These are phyloP conservation scores for Brassica nigra DNA, from an alignment of 345 rosid species.

Conservation along the genomic window DNA sequence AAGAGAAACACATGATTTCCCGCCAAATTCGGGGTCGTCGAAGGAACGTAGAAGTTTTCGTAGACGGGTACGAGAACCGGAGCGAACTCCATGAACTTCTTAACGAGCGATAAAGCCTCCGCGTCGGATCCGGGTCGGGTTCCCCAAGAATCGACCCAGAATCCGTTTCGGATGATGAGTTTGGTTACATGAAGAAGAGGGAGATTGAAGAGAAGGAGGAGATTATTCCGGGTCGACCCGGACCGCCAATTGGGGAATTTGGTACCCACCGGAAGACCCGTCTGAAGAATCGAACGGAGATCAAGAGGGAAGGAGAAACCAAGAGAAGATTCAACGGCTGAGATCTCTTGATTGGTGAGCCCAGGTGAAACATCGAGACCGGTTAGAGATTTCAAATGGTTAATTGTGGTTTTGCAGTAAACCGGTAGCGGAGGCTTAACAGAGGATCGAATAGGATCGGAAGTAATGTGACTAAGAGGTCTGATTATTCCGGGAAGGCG, in stretches of 20 bases:
- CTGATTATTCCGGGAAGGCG: conserved; percentile 30
- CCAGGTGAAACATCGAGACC: conserved; percentile 59
- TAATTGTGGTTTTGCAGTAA: conserved; percentile 57
- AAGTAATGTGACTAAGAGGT: conserved; percentile 16
- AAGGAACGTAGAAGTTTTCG: conserved; percentile 63
- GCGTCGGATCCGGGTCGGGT: conserved; percentile 40
- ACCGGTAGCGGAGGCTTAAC: conserved; percentile 47
- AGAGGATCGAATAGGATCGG: conserved; percentile 28
- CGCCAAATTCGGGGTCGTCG: conserved; percentile 51
- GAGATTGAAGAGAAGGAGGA: conserved; percentile 53
- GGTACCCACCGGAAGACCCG: conserved; percentile 75
- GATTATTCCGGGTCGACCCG: conserved; percentile 54
- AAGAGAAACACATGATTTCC: conserved; percentile 63
- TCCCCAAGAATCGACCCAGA: conserved; percentile 83
- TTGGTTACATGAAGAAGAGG: conserved; percentile 54
- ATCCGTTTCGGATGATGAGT: conserved; percentile 46
- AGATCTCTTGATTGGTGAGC: conserved; percentile 61
- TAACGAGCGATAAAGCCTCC: conserved; percentile 40
- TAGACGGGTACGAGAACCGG: conserved; percentile 73
- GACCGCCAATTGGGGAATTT: conserved; percentile 84
- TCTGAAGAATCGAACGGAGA: conserved; percentile 77
- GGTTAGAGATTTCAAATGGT: conserved; percentile 52
- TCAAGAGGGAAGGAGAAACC: conserved; percentile 78
- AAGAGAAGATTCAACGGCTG: conserved; percentile 54
- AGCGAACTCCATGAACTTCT: conserved; percentile 36